A percentile compares a stretch with the other conserved stretches of the same genome.
phyloP scores from a whole-genome alignment of 495 filamentous ascomycete species.

The Xeromyces bisporus region DNA sequence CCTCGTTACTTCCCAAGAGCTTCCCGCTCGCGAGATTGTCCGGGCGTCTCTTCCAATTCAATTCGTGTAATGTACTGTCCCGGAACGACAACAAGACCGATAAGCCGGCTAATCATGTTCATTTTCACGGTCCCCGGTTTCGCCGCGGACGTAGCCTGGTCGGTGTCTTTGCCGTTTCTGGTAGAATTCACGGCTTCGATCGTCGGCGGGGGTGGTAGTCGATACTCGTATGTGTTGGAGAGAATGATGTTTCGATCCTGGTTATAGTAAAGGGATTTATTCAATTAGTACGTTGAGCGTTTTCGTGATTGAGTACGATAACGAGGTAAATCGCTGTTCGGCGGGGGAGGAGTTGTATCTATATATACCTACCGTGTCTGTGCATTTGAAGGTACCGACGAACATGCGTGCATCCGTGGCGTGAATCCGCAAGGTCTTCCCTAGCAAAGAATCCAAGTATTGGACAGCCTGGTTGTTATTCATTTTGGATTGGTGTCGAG shows the following conservation, averaged over 20 bases:
- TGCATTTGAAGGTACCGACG: conserved; percentile 81
- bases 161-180: conserved; percentile 24
- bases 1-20: conserved; percentile 5
- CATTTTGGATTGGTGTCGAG: conserved; percentile 23
- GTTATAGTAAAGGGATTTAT: conserved; percentile 2
- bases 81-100: conserved; percentile 82
- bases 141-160: conserved; percentile 10
- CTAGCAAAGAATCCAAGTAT: conserved; percentile 32
- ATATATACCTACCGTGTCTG: conserved; percentile 58
- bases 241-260: conserved; percentile 79
- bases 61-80: conserved; percentile 74
- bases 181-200: conserved; percentile 29
- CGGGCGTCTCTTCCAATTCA: conserved; percentile 55
- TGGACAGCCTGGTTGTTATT: conserved; percentile 22
- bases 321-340: no score
- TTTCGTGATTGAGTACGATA: neutral
- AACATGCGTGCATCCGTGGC: conserved; percentile 80
- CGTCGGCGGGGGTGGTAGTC: conserved; percentile 44
- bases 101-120: conserved; percentile 66
- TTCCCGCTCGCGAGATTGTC: conserved; percentile 12
- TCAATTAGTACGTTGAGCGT: conserved; percentile 1
- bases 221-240: conserved; percentile 72
- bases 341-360: neutral
- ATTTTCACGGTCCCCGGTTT: conserved; percentile 29
- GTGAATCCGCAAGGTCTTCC: conserved; percentile 50